Percentiles rank a stretch among this genome's conserved stretches.
Conservation (phyloP, 352 stramenopile genomes). For the Aphanomyces cochlioides region DNA sequence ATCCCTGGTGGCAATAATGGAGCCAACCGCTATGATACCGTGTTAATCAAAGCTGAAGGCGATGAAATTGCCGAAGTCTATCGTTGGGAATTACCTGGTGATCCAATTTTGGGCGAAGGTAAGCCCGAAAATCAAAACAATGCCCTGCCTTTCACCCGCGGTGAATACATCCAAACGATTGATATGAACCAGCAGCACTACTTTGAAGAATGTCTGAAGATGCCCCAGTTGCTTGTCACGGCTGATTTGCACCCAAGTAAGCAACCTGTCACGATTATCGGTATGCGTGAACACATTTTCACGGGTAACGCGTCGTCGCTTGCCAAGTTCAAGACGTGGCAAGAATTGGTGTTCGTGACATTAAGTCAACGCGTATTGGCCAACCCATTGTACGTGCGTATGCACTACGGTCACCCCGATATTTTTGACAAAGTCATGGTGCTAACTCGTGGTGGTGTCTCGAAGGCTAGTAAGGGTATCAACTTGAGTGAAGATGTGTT, state of each 20-base stretch:
- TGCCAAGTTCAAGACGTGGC: conserved; percentile 82
- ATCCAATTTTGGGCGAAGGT: conserved; percentile 75
- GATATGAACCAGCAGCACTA: conserved; percentile 88
- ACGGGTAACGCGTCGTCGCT: conserved; percentile 78
- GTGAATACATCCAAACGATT: conserved; percentile 84
- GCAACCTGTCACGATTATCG: conserved; percentile 75
- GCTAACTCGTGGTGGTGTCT: conserved; percentile 69
- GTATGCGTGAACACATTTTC: conserved; percentile 86
- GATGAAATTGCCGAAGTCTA: conserved; percentile 77
- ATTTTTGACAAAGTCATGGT: conserved; percentile 84
- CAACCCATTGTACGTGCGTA: conserved; percentile 62
- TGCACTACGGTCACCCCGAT: conserved; percentile 86
- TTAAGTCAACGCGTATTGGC: conserved; percentile 77
- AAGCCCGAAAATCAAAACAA: conserved; percentile 88
- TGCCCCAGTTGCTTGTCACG: conserved; percentile 72
- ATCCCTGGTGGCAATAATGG: conserved; percentile 36
- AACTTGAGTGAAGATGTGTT: conserved; percentile 89
- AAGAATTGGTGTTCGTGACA: conserved; percentile 82
- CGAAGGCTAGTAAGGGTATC: conserved; percentile 79
- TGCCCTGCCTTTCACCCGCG: conserved; percentile 67
- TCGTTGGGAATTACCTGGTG: conserved; percentile 70
- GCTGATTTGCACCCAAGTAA: conserved; percentile 62
- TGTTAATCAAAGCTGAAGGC: conserved; percentile 76
- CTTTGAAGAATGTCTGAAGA: conserved; percentile 84
- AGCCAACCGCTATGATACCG: conserved; percentile 56